Conservation (phyloP, 2,329 filamentous ascomycete species). For the Penicillium sp. region DNA sequence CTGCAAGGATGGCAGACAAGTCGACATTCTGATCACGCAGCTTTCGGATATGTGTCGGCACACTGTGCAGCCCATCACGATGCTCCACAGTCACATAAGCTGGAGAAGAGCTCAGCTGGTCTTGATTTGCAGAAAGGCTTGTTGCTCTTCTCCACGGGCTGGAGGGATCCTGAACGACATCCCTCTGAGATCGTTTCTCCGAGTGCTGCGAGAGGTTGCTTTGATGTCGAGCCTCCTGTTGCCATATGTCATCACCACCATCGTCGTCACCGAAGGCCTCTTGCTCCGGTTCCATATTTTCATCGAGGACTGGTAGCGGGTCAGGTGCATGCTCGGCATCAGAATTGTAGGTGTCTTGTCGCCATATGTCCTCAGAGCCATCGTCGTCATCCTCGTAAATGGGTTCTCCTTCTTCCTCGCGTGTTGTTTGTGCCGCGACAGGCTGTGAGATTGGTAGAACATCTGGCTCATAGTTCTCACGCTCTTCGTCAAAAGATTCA, state of each 20-base stretch:
- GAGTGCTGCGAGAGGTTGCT: conserved; percentile 34
- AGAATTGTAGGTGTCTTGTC: conserved; percentile 7
- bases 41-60: conserved; percentile 36
- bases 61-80: conserved; percentile 31
- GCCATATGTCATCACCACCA: conserved; percentile 52
- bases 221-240: conserved; percentile 46
- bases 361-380: conserved; percentile 20
- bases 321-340: conserved; percentile 4
- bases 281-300: conserved; percentile 16
- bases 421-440: background rate
- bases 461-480: conserved; percentile 15
- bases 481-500: conserved; percentile 9
- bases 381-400: conserved; percentile 10
- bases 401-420: background rate
- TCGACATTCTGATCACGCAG: conserved; percentile 41
- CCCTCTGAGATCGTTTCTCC: conserved; percentile 21
- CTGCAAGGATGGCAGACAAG: conserved; percentile 34
- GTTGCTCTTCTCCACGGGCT: conserved; percentile 36
- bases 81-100: conserved; percentile 33
- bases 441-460: background rate
- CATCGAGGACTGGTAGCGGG: background rate
- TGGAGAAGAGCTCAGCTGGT: conserved; percentile 31
- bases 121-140: conserved; percentile 27
- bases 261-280: conserved; percentile 31
- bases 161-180: conserved; percentile 27